phyloP scores from a whole-genome alignment of 2,329 filamentous ascomycete species.

The Neofusicoccum parvum region DNA sequence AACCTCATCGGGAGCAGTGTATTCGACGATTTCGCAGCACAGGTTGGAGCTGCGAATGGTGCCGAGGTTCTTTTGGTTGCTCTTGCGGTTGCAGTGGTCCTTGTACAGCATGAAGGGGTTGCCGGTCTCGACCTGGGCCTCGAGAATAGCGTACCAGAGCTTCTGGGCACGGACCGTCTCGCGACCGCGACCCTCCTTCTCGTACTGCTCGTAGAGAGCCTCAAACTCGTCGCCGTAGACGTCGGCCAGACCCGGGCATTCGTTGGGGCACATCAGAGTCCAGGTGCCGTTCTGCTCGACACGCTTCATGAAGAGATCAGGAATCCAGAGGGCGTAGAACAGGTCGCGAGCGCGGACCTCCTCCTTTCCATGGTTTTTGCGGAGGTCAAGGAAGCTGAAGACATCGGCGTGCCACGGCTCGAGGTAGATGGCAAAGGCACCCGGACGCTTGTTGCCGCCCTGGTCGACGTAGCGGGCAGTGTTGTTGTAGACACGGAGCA shows the following conservation, averaged over 20 bases:
- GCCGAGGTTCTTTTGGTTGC: constrained; percentile 99
- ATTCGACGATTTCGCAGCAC: constrained; percentile 98
- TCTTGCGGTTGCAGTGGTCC: constrained; percentile 97
- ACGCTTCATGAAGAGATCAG: constrained; percentile 99
- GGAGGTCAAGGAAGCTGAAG: constrained; percentile 94
- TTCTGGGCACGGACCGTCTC: constrained; percentile 96
- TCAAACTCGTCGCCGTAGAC: constrained; percentile 98
- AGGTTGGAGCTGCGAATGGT: constrained; percentile 98
- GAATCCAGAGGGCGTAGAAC: constrained; percentile 97
- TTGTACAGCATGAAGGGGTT: constrained; percentile 99
- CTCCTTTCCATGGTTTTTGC: constrained; percentile 99
- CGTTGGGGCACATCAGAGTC: constrained; percentile 98
- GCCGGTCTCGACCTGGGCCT: constrained; percentile 97
- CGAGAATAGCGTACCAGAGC: constrained; percentile 97
- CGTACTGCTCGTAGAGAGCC: constrained; percentile 90
- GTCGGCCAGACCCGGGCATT: constrained; percentile 92
- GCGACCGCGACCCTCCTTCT: constrained; percentile 82
- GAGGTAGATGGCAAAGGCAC: constrained; percentile 97
- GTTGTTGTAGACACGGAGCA: constrained; percentile 99
- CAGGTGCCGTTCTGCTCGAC: constrained; percentile 95
- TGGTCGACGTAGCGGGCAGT: constrained; percentile 98
- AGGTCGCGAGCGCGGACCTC: constrained; percentile 95
- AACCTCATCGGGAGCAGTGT: constrained; percentile 95
- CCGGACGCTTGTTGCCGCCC: constrained; percentile 97
- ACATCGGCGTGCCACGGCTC: constrained; percentile 99